These are phyloP conservation scores for Kurtzmaniella cleridarum DNA, from an alignment of 805 yeast genomes.

Conservation along the genomic window DNA sequence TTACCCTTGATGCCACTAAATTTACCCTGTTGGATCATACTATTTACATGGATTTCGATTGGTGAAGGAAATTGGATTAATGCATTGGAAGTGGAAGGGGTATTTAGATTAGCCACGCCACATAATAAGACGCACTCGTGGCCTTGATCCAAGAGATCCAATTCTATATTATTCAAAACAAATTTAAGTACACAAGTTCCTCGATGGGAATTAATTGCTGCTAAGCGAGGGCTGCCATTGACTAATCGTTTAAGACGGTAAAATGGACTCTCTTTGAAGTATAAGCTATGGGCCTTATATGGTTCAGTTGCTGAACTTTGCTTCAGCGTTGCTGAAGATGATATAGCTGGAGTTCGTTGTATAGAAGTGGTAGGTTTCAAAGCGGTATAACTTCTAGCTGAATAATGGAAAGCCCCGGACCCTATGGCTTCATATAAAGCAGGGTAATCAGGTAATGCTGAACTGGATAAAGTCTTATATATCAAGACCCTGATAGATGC, in stretches of 20 bases:
- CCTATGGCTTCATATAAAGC: conserved; percentile 23
- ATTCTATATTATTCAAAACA: conserved; percentile 38
- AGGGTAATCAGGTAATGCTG: conserved; percentile 32
- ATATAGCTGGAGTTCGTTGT: conserved; percentile 2
- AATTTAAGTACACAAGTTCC: conserved; percentile 33
- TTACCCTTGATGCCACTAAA: conserved; percentile 68
- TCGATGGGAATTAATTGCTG: conserved; percentile 42
- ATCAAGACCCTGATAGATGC: conserved; percentile 42
- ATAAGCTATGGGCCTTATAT: conserved; percentile 35
- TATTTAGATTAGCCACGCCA: conserved; percentile 32
- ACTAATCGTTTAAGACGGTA: conserved; percentile 44
- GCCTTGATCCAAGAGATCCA: conserved; percentile 20
- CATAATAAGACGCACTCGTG: conserved; percentile 47
- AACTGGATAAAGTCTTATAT: conserved; percentile 26
- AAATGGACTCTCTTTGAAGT: conserved; percentile 54
- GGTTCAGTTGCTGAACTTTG: conserved; percentile 5
- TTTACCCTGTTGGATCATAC: conserved; percentile 35
- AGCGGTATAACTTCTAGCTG: not conserved
- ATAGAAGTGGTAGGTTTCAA: conserved; percentile 12
- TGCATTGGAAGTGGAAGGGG: conserved; percentile 23
- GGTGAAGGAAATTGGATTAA: conserved; percentile 65
- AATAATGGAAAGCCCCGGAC: conserved; percentile 21
- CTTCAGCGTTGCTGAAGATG: not conserved
- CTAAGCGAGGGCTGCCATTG: conserved; percentile 43
- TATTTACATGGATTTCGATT: conserved; percentile 62